A percentile compares a stretch with the other conserved stretches of the same genome.
phyloP scores from a whole-genome alignment of 805 yeast species.

The Candida takata region DNA sequence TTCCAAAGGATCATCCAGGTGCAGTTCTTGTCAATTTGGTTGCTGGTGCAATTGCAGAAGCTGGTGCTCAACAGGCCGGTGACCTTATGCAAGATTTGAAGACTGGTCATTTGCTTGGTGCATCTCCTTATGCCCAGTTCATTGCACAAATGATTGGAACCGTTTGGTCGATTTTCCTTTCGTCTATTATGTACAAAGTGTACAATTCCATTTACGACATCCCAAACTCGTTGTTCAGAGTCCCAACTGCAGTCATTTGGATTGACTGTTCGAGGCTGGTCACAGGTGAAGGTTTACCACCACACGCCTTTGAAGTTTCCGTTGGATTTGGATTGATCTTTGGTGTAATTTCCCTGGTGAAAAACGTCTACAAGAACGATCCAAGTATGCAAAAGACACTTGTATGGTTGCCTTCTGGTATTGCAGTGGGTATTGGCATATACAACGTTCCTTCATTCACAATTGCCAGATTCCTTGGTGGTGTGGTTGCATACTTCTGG shows the following conservation, averaged over 20 bases:
- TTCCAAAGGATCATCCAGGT: slow-evolving; percentile 72
- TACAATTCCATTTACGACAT: slow-evolving; percentile 79
- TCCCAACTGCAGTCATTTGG: slow-evolving; percentile 97
- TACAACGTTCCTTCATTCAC: slow-evolving; percentile 93
- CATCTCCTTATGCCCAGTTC: slow-evolving; percentile 89
- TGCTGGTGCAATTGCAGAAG: slow-evolving; percentile 97
- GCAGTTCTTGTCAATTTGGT: slow-evolving; percentile 78
- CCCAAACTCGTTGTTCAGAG: slow-evolving; percentile 73
- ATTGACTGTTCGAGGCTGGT: slow-evolving; percentile 91
- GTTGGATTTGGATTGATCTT: slow-evolving; percentile 59
- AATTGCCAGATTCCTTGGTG: slow-evolving; percentile 88
- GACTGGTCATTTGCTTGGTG: slow-evolving; percentile 87
- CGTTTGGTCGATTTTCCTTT: slow-evolving; percentile 69
- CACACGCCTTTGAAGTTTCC: slow-evolving; percentile 57
- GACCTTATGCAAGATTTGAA: slow-evolving; percentile 96
- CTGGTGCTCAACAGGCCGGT: slow-evolving; percentile 99
- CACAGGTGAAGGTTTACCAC: slow-evolving; percentile 86
- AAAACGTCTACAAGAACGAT: slow-evolving; percentile 43
- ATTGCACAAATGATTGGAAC: slow-evolving; percentile 88
- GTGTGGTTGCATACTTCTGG: slow-evolving; percentile 60
- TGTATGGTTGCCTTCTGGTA: slow-evolving; percentile 80
- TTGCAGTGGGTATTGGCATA: slow-evolving; percentile 95
- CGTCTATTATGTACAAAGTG: slow-evolving; percentile 74
- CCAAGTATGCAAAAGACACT: slow-evolving; percentile 32
- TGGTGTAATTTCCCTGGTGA: slow-evolving; percentile 59